A percentile compares a stretch with the other conserved stretches of the same genome.
phyloP scores from a whole-genome alignment of 2,329 filamentous ascomycete species.

The Pseudopyricularia javanii region DNA sequence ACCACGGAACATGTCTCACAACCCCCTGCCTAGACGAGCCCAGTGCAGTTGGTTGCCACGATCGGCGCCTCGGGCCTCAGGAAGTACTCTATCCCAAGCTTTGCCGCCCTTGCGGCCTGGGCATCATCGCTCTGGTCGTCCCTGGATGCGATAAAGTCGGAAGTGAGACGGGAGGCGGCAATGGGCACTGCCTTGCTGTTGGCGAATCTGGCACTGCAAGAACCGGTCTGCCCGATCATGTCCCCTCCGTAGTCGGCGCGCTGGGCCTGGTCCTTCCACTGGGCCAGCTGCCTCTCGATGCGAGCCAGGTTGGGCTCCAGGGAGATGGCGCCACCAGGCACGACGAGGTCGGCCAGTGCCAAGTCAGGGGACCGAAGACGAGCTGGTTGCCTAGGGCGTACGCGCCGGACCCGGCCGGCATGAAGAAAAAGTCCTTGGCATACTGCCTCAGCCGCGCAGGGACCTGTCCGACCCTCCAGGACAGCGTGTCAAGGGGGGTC shows the following conservation, averaged over 20 bases:
- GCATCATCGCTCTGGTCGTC: not conserved
- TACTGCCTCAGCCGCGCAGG: constrained; percentile 2
- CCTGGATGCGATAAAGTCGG: not conserved
- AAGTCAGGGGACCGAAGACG: constrained; percentile 3
- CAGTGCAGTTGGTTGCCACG: not conserved
- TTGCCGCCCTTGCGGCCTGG: not conserved
- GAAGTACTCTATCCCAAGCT: not conserved
- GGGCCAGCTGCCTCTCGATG: constrained; percentile 1
- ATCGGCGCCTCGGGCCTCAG: not conserved
- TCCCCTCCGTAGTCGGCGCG: constrained; percentile 3
- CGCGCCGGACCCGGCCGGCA: not conserved
- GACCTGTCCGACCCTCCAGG: constrained; percentile 3
- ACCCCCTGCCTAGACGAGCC: no score
- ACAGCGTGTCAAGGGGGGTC: not conserved
- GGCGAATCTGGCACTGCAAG: not conserved
- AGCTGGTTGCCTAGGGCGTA: constrained; percentile 4
- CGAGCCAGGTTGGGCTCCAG: not conserved
- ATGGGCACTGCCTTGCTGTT: not conserved
- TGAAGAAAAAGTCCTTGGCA: constrained; percentile 3
- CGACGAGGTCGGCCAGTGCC: not conserved
- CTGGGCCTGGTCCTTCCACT: not conserved
- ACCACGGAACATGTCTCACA: no score
- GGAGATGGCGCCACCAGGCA: not conserved
- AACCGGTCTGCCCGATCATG: not conserved
- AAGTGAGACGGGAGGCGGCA: not conserved